Base-by-base conservation (phyloP, 257 asterid genomes). In the Ehretia macrophylla region DNA sequence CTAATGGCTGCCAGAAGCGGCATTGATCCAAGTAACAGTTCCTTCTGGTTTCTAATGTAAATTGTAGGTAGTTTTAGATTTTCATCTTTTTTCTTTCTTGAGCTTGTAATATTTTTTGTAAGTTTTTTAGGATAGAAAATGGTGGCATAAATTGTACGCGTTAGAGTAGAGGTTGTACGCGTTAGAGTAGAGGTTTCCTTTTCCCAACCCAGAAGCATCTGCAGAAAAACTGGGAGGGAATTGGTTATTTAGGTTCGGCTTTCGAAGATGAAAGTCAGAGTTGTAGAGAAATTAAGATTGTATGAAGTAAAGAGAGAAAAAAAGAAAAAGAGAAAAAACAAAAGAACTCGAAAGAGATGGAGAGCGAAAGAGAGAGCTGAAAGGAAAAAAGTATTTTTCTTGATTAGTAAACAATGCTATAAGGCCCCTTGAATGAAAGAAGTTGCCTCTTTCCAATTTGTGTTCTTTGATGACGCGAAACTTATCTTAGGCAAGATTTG, bases 221-320 rank as follows among this genome's bases (percentile, higher is more conserved):
- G 65, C 22, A 13, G 19, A 53, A 58, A 64, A 64, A 37, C 37
- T 73, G 85, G 86, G 85, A 56, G 74, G 90, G 86, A 51, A 58
- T 42, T 64, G 78, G 39, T 56, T 40, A 54, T 73, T 66, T 56
- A 70, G 67, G 40, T 62, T 71, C 62, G 87, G 88, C 87, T 83
- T 87, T 85, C 95, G 70, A 85, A 87, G 87, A 80, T 72, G 88
- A 74, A 79, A 84, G 92, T 57, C 84, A 56, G 50, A 57, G 55
- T 72, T 77, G 79, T 72, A 72, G 76, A 74, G 75, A 51, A 64
- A 62, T 62, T 62, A 22, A 56, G 65, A 37, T 14, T 38, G 63
- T 54, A 64, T 48, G 40, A 66, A 60, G 37, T 64, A 59, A 75
- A 69, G 58, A 49, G 59, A 71, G 38, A 32, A 37, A 13, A 40